A percentile compares a stretch with the other conserved stretches of the same genome.
Conservation (phyloP, 1,284 basidiomycete species). For the Microbotryomycetes sp. region DNA sequence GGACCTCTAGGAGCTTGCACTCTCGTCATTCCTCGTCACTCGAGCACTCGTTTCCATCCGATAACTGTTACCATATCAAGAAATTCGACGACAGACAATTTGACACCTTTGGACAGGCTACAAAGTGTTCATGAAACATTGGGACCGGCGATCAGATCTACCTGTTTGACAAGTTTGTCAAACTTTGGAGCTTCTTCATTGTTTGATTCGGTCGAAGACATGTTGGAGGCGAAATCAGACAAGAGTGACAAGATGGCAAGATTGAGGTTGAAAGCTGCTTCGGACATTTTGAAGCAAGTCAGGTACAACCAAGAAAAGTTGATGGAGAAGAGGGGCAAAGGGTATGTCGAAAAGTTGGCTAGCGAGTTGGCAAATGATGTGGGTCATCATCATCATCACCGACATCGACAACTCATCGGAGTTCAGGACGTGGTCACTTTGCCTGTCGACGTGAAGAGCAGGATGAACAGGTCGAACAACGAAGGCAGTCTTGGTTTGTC, state of each 20-base stretch:
- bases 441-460: too few species aligned
- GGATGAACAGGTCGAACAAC: too few species aligned
- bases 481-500: too few species aligned
- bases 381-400: not conserved
- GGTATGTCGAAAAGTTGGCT: not conserved
- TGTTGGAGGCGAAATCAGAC: slow-evolving; percentile 6
- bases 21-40: slow-evolving; percentile 6
- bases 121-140: not conserved
- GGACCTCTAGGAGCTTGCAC: slow-evolving; percentile 24
- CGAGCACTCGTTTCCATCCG: slow-evolving; percentile 12
- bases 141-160: not conserved
- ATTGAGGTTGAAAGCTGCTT: not conserved
- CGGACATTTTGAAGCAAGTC: not conserved
- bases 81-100: not conserved
- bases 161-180: slow-evolving; percentile 9
- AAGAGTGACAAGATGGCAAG: not conserved
- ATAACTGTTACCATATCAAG: slow-evolving; percentile 16
- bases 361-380: not conserved
- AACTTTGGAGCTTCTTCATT: slow-evolving; percentile 8
- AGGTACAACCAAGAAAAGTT: not conserved
- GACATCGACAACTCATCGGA: too few species aligned
- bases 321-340: not conserved
- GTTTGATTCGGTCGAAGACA: slow-evolving; percentile 21
- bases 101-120: slow-evolving; percentile 2
- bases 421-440: too few species aligned